phyloP scores from a whole-genome alignment of 2,329 filamentous ascomycete species.

The Botrytis porri region DNA sequence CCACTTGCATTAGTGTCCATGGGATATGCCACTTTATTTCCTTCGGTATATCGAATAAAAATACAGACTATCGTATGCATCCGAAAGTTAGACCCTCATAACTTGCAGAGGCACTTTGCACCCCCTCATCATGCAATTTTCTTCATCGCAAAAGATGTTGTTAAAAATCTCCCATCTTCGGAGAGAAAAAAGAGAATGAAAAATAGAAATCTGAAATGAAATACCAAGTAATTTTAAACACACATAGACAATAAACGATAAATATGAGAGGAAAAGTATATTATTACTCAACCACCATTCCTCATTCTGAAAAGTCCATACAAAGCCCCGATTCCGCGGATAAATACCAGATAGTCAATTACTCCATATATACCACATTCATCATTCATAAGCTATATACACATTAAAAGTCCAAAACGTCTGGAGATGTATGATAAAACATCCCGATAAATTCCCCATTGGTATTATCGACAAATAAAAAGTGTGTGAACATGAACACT shows the following conservation, averaged over 20 bases:
- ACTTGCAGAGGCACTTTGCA: background rate
- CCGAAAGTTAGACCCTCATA: background rate
- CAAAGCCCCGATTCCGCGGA: background rate
- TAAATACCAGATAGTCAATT: background rate
- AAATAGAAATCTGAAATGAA: background rate
- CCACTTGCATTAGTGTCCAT: too few species aligned
- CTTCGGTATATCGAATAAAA: background rate
- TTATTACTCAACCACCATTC: background rate
- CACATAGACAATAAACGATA: background rate
- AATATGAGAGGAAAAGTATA: background rate
- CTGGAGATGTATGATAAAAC: background rate
- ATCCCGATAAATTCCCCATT: background rate
- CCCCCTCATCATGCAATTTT: background rate
- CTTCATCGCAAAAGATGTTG: too few species aligned
- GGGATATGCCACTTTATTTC: too few species aligned
- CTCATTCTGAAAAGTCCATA: too few species aligned
- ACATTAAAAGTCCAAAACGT: background rate
- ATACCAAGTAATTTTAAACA: too few species aligned
- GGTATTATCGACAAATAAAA: background rate
- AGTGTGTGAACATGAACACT: background rate
- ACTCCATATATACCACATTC: background rate
- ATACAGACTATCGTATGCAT: too few species aligned
- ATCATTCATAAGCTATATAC: background rate
- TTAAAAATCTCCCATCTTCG: fast-evolving
- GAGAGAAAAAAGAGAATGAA: background rate